Evolutionary conservation across 2,329 filamentous ascomycete species (phyloP).

Genomic region (Claviceps citrina): DNA sequence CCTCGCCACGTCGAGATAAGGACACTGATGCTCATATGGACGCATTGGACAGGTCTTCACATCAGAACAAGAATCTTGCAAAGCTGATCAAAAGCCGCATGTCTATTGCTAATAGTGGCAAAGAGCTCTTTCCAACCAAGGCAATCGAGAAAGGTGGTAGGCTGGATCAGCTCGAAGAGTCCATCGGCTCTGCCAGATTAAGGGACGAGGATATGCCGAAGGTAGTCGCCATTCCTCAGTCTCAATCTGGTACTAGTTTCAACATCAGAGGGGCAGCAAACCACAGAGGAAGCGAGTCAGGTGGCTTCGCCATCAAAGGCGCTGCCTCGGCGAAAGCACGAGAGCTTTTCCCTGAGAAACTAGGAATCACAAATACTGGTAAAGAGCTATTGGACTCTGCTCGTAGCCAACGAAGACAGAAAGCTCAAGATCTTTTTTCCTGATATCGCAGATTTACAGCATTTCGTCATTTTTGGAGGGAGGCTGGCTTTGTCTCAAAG

Average conservation of each 20-base stretch:
- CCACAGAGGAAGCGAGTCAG: conserved; percentile 27
- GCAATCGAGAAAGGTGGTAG: conserved; percentile 14
- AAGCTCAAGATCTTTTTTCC: conserved; percentile 58
- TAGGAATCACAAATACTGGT: conserved; percentile 39
- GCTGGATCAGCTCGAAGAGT: conserved; percentile 23
- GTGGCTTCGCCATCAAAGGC: conserved; percentile 53
- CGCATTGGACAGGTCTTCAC: conserved; percentile 15
- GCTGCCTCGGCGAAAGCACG: conserved; percentile 32
- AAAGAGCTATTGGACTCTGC: conserved; percentile 52
- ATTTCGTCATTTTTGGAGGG: no score
- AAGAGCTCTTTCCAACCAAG: conserved; percentile 26
- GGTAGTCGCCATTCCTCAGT: conserved; percentile 40
- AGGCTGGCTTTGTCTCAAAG: no score
- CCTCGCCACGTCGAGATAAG: conserved; percentile 31
- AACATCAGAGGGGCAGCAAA: conserved; percentile 45
- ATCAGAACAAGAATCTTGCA: conserved; percentile 21
- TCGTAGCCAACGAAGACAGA: conserved; percentile 41
- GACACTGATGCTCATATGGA: conserved; percentile 27
- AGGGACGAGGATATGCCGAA: conserved; percentile 30
- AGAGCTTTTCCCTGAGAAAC: conserved; percentile 55
- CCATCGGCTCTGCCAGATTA: conserved; percentile 23
- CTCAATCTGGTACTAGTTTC: conserved; percentile 29
- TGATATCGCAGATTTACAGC: conserved; percentile 19
- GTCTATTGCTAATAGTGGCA: conserved; percentile 16
- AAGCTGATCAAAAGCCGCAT: conserved; percentile 21